These are phyloP conservation scores for Teunomyces lycoperdinae DNA, from an alignment of 805 yeast genomes.

Conservation along the genomic window DNA sequence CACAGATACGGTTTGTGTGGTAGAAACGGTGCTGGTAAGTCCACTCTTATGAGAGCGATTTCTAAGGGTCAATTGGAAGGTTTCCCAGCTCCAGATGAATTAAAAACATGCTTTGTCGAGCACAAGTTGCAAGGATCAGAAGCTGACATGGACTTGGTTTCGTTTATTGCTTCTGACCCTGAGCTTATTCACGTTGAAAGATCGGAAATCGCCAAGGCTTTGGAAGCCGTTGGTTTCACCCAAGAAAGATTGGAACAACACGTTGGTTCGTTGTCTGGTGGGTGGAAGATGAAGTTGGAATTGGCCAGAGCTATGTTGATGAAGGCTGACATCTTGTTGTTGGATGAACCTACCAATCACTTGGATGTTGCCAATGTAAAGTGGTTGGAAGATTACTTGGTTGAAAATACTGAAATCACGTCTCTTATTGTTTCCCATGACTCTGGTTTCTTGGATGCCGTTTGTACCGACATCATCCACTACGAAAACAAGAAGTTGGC, in stretches of 20 bases:
- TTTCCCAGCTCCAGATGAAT: constrained; percentile 83
- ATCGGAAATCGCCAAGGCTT: constrained; percentile 72
- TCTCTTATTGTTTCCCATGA: constrained; percentile 97
- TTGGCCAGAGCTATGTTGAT: constrained; percentile 98
- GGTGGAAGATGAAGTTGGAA: constrained; percentile 99
- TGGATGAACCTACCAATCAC: constrained; percentile 99
- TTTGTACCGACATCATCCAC: constrained; percentile 95
- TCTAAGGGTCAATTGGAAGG: constrained; percentile 97
- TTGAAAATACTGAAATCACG: constrained; percentile 81
- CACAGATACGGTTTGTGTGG: constrained; percentile 98
- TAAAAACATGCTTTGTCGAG: constrained; percentile 95
- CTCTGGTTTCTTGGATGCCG: constrained; percentile 92
- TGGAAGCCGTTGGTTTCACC: constrained; percentile 85
- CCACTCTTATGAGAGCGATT: constrained; percentile 94
- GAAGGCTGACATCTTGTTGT: constrained; percentile 90
- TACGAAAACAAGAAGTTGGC: constrained; percentile 93
- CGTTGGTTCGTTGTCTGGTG: constrained; percentile 95
- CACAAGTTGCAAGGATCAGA: constrained; percentile 95
- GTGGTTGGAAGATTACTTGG: constrained; percentile 89
- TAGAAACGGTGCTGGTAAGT: constrained; percentile 98
- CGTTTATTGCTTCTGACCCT: constrained; percentile 86
- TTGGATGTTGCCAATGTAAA: constrained; percentile 90
- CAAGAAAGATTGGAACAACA: constrained; percentile 85
- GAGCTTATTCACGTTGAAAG: constrained; percentile 63
- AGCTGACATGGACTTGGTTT: constrained; percentile 83